Evolutionary conservation across 495 filamentous ascomycete species (phyloP), one percentile per base, ranked within the genome.

Genomic region (Mycothermus thermophilus): DNA sequence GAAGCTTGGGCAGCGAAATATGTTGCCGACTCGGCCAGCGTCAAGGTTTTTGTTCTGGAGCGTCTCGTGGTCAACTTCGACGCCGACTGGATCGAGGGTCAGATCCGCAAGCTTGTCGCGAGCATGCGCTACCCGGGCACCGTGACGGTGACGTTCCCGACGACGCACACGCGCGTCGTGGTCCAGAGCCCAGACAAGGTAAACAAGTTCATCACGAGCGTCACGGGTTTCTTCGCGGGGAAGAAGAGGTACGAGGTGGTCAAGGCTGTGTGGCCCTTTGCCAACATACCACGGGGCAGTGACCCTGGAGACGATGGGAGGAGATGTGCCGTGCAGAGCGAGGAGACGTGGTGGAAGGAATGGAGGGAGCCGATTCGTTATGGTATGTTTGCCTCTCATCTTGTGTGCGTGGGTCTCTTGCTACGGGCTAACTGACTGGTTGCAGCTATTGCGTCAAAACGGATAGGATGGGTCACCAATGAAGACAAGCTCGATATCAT

Each of bases 321-420:
- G 22, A 41, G 50, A 27, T 69, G 60, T 37, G 52, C 50, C 2
- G 62, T 69, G 13, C 64, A 67, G 45, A 67, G 55, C 10, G 68
- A 74, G 50, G 64, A 71, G 45, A 53, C 46, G 0, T 72, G 68
- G 68, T 72, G 66, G 60, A 49, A 54, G 30, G 63, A 67, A 33
- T 69, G 66, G 64, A 55, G 46, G 32, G 62, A 62, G 21, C 50
- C 58, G 3, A 55, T 65, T 28, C 52, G 51, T 18, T 57, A 54
- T 34, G 63, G 49, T 52, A 35, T 25, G 42, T 45, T 7, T 15
- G n/a, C n/a, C n/a, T 32, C 3, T n/a, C 10, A 16, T 20, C 7
- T 33, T 7, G 19, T 33, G 11, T 30, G 28, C 10, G 5, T 9
- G 3, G 22, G 8, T 27, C 17, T 14, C 6, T 21, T 30, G 4